Evolutionary conservation across 2,329 filamentous ascomycete species (phyloP).

Genomic region (Xylariaceae sp.): DNA sequence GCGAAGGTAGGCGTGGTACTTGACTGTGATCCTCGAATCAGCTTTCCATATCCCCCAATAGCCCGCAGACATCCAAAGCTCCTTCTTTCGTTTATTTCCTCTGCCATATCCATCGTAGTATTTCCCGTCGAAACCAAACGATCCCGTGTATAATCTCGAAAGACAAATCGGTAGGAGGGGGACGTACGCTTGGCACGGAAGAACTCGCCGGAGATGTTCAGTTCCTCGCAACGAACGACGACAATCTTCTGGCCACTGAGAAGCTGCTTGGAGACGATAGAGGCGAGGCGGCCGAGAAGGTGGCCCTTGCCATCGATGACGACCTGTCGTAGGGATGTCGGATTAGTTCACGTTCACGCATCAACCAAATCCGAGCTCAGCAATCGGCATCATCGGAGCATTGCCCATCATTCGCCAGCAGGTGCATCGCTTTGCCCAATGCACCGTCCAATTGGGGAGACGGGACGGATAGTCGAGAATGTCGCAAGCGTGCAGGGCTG

Average conservation of each 20-base stretch:
- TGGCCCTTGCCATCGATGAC: slow-evolving; percentile 99
- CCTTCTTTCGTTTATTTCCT: not conserved
- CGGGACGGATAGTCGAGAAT: not conserved
- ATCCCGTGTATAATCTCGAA: not conserved
- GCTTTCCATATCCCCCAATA: slow-evolving; percentile 26
- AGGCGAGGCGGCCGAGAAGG: slow-evolving; percentile 97
- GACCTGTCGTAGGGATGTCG: slow-evolving; percentile 53
- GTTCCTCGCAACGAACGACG: slow-evolving; percentile 94
- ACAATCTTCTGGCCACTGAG: slow-evolving; percentile 99
- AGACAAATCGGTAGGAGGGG: slow-evolving; percentile 18
- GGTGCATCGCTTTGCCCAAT: not conserved
- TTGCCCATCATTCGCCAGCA: not conserved
- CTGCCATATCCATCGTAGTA: not conserved
- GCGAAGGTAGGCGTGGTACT: slow-evolving; percentile 99
- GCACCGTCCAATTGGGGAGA: not conserved
- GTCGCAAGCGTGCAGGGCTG: slow-evolving; percentile 1
- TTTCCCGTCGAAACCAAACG: not conserved
- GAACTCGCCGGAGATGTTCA: slow-evolving; percentile 99
- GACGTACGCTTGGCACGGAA: slow-evolving; percentile 99
- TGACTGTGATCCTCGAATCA: slow-evolving; percentile 67
- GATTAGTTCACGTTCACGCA: slow-evolving; percentile 30
- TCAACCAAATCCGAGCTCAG: not conserved
- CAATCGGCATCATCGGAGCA: not conserved
- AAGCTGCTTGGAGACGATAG: slow-evolving; percentile 97
- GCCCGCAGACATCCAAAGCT: slow-evolving; percentile 13